Base-by-base conservation (phyloP, 345 rosid genomes). In the Hibiscus trionum region DNA sequence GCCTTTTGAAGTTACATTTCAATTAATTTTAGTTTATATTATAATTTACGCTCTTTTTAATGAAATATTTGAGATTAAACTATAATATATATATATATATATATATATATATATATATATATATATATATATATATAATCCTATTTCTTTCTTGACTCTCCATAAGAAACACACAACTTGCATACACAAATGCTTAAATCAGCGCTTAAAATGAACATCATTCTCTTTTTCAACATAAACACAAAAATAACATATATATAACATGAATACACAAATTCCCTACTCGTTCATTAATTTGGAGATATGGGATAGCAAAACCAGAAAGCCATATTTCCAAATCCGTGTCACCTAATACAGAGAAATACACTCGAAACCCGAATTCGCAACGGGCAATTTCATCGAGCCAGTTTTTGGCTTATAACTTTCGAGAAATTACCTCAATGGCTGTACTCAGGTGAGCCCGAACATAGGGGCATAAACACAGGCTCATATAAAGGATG, bases 401-500 rank as follows among this genome's bases (percentile, higher is more conserved):
- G 31, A 31, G 39, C 65, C 17, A 27, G 37, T 29, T 61, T 60
- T 29, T 27, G 42, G 65, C 19, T 53, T 55, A 27, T 49, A 15
- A 53, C 69, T 62, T 17, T 55, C 59, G 50, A 70, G 50, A 46
- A 70, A 52, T 66, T 37, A 37, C 21, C 59, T 35, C 69, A 16
- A 14, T 16, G 55, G 70, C 35, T 50, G 68, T 56, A 52, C n/a
- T 4, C 57, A 16, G 21, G 7, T 50, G 17, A n/a, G n/a, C n/a
- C n/a, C 44, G 10, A 12, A 31, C n/a, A 37, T 47, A 11, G 15
- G 46, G 27, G 56, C 44, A 44, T 70, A 26, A 26, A 71, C 53
- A 68, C 53, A 73, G 67, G 81, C 72, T 84, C 78, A 90, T 70
- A 83, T 27, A 63, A 84, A 86, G 60, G 88, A 75, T 49, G 83